Percentiles rank a stretch among this genome's conserved stretches.
phyloP scores from a whole-genome alignment of 192 early-diverging fungal genomes.

The Diversispora eburnea region DNA sequence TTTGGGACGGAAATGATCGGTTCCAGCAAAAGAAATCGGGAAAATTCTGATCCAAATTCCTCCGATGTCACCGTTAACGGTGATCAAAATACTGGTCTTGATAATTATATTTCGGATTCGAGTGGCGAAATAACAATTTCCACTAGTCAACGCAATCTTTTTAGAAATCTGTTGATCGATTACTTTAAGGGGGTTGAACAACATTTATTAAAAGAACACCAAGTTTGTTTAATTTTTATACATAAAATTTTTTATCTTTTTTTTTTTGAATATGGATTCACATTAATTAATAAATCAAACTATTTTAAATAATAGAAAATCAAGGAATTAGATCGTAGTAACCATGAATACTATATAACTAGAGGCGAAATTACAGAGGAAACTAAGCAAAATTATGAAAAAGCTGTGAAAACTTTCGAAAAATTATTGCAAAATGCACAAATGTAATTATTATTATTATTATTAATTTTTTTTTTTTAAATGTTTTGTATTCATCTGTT shows the following conservation, averaged over 20 bases:
- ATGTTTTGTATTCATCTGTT: background rate
- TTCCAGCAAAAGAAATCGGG: slow-evolving; percentile 43
- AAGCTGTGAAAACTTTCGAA: slow-evolving; percentile 62
- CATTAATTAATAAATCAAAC: no score
- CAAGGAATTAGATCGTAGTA: slow-evolving; percentile 66
- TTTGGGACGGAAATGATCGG: slow-evolving; percentile 52
- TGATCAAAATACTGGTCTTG: slow-evolving; percentile 17
- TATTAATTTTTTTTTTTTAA: background rate
- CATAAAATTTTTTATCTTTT: background rate
- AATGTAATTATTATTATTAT: slow-evolving; percentile 28
- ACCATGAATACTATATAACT: slow-evolving; percentile 76
- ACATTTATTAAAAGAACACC: slow-evolving; percentile 66
- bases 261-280: background rate
- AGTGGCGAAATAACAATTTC: slow-evolving; percentile 33
- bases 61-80: slow-evolving; percentile 29
- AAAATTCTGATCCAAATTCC: background rate
- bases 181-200: slow-evolving; percentile 60
- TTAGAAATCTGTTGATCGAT: slow-evolving; percentile 50
- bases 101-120: background rate
- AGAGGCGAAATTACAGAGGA: slow-evolving; percentile 80
- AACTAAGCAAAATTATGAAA: slow-evolving; percentile 71
- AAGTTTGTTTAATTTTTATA: slow-evolving; percentile 34
- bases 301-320: slow-evolving; percentile 44
- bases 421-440: slow-evolving; percentile 57
- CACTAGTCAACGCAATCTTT: slow-evolving; percentile 34